Conservation (phyloP, 169 alveolate species). For the Eimeria brunetti region DNA sequence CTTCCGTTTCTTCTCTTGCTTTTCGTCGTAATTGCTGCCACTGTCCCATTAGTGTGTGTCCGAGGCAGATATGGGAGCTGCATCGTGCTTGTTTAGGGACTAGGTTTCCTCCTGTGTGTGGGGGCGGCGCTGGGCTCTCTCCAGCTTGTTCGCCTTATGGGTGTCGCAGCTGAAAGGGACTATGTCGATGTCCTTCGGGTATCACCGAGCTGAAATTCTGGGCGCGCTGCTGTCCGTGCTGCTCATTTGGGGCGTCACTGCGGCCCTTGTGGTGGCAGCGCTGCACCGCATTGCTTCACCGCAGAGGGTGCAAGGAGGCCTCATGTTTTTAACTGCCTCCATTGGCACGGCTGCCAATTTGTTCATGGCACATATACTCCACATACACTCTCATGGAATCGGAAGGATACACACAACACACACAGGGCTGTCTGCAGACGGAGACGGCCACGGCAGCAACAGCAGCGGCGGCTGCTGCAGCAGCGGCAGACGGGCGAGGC, state of each 20-base stretch:
- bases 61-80: not conserved
- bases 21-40: not conserved
- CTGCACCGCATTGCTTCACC: constrained; percentile 92
- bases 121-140: constrained; percentile 63
- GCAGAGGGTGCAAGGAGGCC: constrained; percentile 91
- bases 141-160: constrained; percentile 92
- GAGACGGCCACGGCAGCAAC: constrained; percentile 21
- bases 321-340: constrained; percentile 96
- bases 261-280: constrained; percentile 95
- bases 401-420: constrained; percentile 82
- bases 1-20: not conserved
- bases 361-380: constrained; percentile 92
- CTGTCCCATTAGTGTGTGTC: not conserved
- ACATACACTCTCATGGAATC: constrained; percentile 86
- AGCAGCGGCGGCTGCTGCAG: constrained; percentile 29
- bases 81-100: not conserved
- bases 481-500: constrained; percentile 2
- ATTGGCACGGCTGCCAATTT: constrained; percentile 95
- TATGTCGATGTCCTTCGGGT: constrained; percentile 94
- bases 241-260: constrained; percentile 96
- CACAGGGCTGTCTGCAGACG: not conserved
- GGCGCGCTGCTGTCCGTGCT: constrained; percentile 96
- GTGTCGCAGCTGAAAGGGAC: constrained; percentile 93
- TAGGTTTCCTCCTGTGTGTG: not conserved
- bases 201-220: constrained; percentile 96